phyloP scores from a whole-genome alignment of 495 filamentous ascomycete species.

The Lepraria neglecta region DNA sequence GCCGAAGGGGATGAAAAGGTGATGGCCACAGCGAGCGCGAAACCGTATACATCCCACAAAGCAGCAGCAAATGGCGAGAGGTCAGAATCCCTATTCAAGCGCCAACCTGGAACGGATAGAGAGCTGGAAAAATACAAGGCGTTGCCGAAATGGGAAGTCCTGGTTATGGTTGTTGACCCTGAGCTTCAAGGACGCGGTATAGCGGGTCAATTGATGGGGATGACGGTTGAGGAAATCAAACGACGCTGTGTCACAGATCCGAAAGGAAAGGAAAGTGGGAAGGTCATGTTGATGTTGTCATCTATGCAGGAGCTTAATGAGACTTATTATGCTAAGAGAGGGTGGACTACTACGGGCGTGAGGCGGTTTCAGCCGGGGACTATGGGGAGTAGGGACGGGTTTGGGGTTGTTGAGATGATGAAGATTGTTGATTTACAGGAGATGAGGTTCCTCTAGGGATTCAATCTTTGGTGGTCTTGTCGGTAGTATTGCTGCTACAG shows the following conservation, averaged over 20 bases:
- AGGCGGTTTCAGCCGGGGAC: conserved; percentile 9
- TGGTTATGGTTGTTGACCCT: conserved; percentile 14
- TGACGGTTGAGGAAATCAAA: conserved; percentile 11
- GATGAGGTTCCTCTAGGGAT: not conserved
- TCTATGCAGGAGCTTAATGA: conserved; percentile 23
- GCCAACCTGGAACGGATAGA: not conserved
- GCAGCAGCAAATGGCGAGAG: not conserved
- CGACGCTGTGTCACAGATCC: not conserved
- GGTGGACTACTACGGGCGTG: conserved; percentile 4
- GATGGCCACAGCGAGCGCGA: conserved; percentile 20
- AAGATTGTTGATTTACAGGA: conserved; percentile 1
- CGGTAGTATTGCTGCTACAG: no score
- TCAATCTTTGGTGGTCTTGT: not conserved
- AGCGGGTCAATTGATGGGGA: not conserved
- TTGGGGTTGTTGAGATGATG: conserved; percentile 23
- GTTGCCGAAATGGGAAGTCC: conserved; percentile 17
- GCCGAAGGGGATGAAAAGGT: not conserved
- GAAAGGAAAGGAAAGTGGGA: not conserved
- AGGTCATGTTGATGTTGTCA: conserved; percentile 12
- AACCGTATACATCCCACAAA: conserved; percentile 4
- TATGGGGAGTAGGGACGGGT: conserved; percentile 18
- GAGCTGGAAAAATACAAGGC: not conserved
- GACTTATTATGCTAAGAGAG: conserved; percentile 14
- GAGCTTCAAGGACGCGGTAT: conserved; percentile 15
- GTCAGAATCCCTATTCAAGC: conserved; percentile 14